A percentile compares a stretch with the other conserved stretches of the same genome.
Conservation (phyloP, 768 basidiomycete species). For the Suillus bovinus region DNA sequence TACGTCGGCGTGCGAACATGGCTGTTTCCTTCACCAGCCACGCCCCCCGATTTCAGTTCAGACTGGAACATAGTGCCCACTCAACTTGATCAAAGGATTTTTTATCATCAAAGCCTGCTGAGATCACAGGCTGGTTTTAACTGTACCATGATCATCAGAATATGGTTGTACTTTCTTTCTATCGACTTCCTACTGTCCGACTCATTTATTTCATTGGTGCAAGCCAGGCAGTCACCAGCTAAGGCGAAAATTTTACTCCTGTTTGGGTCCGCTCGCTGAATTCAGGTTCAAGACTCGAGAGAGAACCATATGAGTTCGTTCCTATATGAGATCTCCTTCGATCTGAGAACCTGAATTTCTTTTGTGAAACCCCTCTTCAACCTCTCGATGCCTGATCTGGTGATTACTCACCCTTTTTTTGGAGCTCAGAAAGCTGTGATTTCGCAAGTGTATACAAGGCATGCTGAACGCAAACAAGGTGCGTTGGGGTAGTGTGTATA, state of each 20-base stretch:
- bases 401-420: no score
- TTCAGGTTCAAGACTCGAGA: background rate
- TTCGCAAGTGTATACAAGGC: background rate
- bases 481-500: background rate
- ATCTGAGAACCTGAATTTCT: no score
- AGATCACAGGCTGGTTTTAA: background rate
- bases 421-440: background rate
- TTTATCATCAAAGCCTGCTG: background rate
- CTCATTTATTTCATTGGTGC: background rate
- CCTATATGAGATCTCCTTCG: no score
- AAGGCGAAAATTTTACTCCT: background rate
- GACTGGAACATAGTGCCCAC: background rate
- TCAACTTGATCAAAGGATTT: background rate
- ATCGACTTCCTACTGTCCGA: background rate
- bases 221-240: background rate
- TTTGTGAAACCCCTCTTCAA: no score
- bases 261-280: background rate
- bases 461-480: background rate
- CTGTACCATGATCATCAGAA: background rate
- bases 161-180: background rate
- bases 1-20: background rate
- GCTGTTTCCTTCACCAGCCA: background rate
- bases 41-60: background rate
- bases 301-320: no score
- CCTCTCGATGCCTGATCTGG: no score